Conservation (phyloP, 2,329 filamentous ascomycete genomes). For the Amphichorda felina region DNA sequence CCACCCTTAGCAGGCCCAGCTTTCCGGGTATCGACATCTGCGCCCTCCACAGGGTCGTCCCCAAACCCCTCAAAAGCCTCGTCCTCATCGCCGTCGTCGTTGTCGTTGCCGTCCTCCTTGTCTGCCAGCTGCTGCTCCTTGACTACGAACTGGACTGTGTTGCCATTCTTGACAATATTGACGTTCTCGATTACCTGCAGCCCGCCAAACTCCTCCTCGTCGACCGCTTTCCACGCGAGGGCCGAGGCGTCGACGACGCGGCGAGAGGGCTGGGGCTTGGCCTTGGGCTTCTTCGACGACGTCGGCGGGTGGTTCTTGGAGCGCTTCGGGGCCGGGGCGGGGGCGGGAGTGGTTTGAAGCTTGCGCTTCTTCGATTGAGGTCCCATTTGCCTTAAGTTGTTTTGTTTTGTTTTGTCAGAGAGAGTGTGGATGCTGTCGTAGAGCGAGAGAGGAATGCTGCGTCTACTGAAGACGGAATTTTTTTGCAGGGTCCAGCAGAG, state of each 20-base stretch:
- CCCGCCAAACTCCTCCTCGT: conserved; percentile 77
- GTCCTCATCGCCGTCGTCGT: conserved; percentile 20
- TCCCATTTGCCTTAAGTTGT: conserved; percentile 12
- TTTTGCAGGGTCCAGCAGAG: too few relatives aligned
- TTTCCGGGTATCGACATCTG: conserved; percentile 18
- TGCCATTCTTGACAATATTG: conserved; percentile 61
- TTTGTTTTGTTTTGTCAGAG: not conserved
- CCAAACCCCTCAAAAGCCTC: conserved; percentile 54
- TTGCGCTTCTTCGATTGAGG: conserved; percentile 24
- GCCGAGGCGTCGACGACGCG: conserved; percentile 30
- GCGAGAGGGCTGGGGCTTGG: conserved; percentile 6
- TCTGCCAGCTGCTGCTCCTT: conserved; percentile 8
- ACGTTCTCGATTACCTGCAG: conserved; percentile 89
- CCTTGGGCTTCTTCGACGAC: conserved; percentile 11
- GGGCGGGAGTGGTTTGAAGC: conserved; percentile 12
- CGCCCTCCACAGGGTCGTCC: conserved; percentile 27
- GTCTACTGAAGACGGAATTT: too few relatives aligned
- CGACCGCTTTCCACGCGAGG: conserved; percentile 59
- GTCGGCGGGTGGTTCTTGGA: conserved; percentile 9
- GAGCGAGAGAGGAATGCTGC: too few relatives aligned
- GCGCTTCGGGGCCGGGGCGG: conserved; percentile 21
- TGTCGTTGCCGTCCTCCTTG: conserved; percentile 8
- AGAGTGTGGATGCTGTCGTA: too few relatives aligned
- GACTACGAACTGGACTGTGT: conserved; percentile 44
- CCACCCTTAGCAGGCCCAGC: conserved; percentile 16